Conservation (phyloP, 441 rosid species). For the Iberis amara region DNA sequence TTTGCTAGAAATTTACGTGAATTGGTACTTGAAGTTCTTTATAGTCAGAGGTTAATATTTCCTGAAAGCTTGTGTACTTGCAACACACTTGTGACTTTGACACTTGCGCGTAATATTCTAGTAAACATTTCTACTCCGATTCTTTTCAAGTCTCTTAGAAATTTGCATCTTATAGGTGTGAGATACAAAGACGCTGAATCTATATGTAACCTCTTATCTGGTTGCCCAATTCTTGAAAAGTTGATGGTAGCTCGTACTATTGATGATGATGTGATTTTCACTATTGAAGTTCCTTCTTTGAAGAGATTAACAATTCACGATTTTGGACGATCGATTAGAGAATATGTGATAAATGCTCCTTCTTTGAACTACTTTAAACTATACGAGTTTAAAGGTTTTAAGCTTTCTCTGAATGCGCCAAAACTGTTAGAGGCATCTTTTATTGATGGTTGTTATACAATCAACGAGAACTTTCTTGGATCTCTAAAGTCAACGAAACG, state of each 20-base stretch:
- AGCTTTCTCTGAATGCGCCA: neutral
- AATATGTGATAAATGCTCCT: conserved; percentile 10
- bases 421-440: conserved; percentile 10
- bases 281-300: conserved; percentile 3
- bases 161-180: neutral
- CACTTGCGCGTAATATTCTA: neutral
- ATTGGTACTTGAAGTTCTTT: neutral
- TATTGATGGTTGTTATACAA: neutral
- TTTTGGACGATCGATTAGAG: neutral
- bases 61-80: no score
- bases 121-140: neutral
- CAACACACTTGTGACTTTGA: neutral
- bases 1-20: neutral
- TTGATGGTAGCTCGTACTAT: neutral
- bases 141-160: conserved; percentile 1
- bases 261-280: neutral
- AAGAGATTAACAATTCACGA: neutral
- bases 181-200: neutral
- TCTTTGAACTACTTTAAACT: conserved; percentile 16
- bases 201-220: neutral
- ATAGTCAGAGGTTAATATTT: no score
- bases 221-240: neutral
- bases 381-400: neutral
- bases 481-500: neutral
- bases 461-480: neutral